phyloP scores from a whole-genome alignment of 208 protist species.

The Vickermania ingenoplastis region DNA sequence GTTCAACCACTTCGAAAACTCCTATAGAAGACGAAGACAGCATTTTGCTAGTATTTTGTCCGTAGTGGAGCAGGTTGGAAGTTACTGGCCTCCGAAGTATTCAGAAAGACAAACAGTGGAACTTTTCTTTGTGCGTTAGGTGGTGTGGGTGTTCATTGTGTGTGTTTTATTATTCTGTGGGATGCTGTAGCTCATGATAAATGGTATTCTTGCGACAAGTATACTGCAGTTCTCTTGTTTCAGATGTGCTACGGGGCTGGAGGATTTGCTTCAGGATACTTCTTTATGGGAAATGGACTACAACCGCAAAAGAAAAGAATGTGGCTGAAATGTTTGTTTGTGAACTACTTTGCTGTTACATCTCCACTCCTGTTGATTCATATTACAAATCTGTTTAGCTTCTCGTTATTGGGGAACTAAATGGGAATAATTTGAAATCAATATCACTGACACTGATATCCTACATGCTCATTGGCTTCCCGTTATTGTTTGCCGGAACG shows the following conservation, averaged over 20 bases:
- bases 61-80: neutral
- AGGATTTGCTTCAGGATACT: neutral
- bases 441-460: neutral
- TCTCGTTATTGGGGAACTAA: neutral
- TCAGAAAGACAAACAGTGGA: neutral
- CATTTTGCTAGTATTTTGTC: neutral
- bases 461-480: slow-evolving; percentile 54
- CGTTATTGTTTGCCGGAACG: slow-evolving; percentile 84
- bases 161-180: neutral
- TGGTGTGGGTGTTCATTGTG: neutral
- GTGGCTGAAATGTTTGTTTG: neutral
- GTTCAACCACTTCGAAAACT: neutral
- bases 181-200: neutral
- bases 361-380: neutral
- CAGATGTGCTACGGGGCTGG: too few relatives aligned
- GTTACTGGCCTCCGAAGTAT: neutral
- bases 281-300: neutral
- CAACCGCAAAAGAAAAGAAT: neutral
- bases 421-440: neutral
- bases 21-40: neutral
- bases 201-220: too few relatives aligned
- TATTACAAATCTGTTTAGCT: neutral
- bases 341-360: neutral
- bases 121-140: neutral
- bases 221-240: too few relatives aligned